Conservation (phyloP, 768 basidiomycete species). For the Lactarius indigo region DNA sequence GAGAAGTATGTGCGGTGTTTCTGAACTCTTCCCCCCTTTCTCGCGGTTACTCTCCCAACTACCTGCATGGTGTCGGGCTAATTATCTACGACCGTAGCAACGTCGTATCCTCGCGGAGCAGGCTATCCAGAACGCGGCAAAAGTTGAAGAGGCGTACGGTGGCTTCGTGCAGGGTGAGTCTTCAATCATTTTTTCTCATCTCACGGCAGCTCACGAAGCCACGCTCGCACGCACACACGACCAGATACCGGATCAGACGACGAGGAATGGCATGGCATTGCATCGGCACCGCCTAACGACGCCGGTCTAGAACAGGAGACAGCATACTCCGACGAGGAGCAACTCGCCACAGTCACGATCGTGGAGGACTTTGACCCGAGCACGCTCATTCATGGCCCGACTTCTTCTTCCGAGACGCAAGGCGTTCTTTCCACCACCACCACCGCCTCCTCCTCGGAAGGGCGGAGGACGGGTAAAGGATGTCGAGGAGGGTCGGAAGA, state of each 20-base stretch:
- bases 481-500: not conserved
- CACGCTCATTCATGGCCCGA: slow-evolving; percentile 47
- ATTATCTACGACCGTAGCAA: slow-evolving; percentile 48
- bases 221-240: not conserved
- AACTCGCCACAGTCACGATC: slow-evolving; percentile 85
- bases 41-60: not conserved
- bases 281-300: slow-evolving; percentile 29
- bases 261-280: slow-evolving; percentile 47
- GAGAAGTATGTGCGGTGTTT: slow-evolving; percentile 56
- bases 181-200: not conserved
- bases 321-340: slow-evolving; percentile 81
- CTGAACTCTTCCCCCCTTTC: not conserved
- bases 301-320: slow-evolving; percentile 47
- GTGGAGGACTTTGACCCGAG: slow-evolving; percentile 88
- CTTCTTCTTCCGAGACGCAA: slow-evolving; percentile 1
- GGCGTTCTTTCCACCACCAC: slow-evolving; percentile 22
- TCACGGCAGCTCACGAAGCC: slow-evolving; percentile 8
- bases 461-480: not conserved
- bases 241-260: slow-evolving; percentile 38
- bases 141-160: slow-evolving; percentile 73
- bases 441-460: slow-evolving; percentile 29
- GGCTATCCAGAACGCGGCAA: slow-evolving; percentile 71
- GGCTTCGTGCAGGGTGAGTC: slow-evolving; percentile 20
- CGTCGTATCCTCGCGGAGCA: slow-evolving; percentile 73
- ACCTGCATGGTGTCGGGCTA: not conserved